Percentiles rank a stretch among this genome's conserved stretches.
phyloP scores from a whole-genome alignment of 768 basidiomycete species.

The Coprinopsis strossmayeri region DNA sequence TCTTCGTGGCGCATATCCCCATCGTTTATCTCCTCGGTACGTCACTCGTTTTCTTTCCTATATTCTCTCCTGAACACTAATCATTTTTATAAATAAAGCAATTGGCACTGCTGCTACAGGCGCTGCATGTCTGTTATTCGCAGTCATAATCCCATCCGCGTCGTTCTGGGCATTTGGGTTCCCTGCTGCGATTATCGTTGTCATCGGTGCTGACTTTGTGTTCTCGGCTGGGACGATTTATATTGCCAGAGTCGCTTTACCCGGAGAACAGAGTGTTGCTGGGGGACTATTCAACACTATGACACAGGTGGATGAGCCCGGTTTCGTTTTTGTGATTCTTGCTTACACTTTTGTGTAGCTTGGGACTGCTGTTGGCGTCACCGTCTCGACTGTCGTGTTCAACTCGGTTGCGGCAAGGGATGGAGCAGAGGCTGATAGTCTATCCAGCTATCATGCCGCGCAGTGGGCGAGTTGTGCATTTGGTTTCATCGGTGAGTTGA shows the following conservation, averaged over 20 bases:
- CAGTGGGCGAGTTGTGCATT: slow-evolving; percentile 64
- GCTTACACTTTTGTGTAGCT: slow-evolving; percentile 30
- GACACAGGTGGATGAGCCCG: slow-evolving; percentile 44
- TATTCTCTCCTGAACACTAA: background rate
- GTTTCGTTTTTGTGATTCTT: background rate
- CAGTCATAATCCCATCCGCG: slow-evolving; percentile 48
- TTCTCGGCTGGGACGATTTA: slow-evolving; percentile 70
- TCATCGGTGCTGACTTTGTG: slow-evolving; percentile 75
- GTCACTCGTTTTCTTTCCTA: slow-evolving; percentile 14
- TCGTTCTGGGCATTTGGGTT: slow-evolving; percentile 77
- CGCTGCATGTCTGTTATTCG: slow-evolving; percentile 57
- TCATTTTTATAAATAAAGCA: slow-evolving; percentile 5
- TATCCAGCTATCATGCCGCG: slow-evolving; percentile 55
- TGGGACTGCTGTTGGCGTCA: slow-evolving; percentile 64
- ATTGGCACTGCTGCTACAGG: slow-evolving; percentile 55
- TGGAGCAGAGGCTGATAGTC: slow-evolving; percentile 22
- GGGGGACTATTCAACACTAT: slow-evolving; percentile 78
- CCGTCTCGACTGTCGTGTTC: slow-evolving; percentile 67
- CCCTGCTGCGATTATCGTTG: slow-evolving; percentile 55
- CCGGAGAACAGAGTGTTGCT: slow-evolving; percentile 69
- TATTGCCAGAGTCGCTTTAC: slow-evolving; percentile 58
- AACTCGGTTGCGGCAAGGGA: slow-evolving; percentile 36
- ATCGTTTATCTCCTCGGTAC: slow-evolving; percentile 53
- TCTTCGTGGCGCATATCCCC: slow-evolving; percentile 49
- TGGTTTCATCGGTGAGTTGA: slow-evolving; percentile 41